phyloP scores from a whole-genome alignment of 2,329 filamentous ascomycete species.

The Aspergillus quadrilineatus region DNA sequence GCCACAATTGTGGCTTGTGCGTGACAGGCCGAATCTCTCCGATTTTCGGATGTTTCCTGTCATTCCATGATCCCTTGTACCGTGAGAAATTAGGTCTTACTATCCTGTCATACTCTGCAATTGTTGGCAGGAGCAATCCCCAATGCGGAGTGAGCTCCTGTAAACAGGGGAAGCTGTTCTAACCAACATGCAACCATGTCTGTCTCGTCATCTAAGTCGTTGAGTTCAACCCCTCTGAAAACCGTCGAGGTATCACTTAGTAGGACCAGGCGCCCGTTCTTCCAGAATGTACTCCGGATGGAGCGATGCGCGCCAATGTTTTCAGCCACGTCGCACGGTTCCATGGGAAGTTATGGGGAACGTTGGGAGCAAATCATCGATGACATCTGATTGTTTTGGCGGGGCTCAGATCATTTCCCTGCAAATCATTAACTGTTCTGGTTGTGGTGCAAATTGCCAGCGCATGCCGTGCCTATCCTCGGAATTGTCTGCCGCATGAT shows the following conservation, averaged over 20 bases:
- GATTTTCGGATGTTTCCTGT: neutral
- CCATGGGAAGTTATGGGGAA: constrained; percentile 20
- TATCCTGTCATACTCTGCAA: neutral
- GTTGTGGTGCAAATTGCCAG: constrained; percentile 19
- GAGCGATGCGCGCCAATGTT: neutral
- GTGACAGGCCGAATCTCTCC: neutral
- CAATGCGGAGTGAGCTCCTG: neutral
- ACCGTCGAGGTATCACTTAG: too few species aligned
- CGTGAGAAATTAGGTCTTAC: neutral
- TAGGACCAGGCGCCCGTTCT: neutral
- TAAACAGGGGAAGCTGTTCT: neutral
- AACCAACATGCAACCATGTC: neutral
- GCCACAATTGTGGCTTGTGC: constrained; percentile 7
- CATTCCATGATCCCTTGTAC: neutral
- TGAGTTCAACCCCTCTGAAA: too few species aligned
- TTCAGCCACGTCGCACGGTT: constrained; percentile 19
- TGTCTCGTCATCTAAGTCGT: neutral
- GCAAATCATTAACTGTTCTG: constrained; percentile 26
- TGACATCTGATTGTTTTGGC: constrained; percentile 9
- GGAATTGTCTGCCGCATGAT: constrained; percentile 20
- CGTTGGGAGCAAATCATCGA: constrained; percentile 16
- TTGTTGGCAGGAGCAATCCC: neutral
- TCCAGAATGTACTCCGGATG: neutral
- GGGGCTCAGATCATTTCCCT: constrained; percentile 17
- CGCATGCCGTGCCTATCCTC: constrained; percentile 21